Base-by-base conservation (phyloP, 2,329 filamentous ascomycete species). In the Colletotrichum incanum region DNA sequence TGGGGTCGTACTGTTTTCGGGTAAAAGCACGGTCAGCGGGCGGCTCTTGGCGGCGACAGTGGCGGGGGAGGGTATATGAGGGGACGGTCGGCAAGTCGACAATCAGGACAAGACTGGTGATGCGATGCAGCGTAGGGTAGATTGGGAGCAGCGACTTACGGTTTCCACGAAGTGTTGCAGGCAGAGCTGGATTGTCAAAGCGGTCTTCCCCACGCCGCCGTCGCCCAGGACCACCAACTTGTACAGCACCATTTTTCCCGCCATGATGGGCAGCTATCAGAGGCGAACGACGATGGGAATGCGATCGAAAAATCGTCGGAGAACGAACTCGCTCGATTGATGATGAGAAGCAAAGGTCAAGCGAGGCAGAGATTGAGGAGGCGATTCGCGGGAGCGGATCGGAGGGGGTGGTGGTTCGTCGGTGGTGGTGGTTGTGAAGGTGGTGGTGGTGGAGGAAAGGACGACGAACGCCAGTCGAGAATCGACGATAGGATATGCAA, bases 161-260 rank as follows among this genome's bases (percentile, higher is more conserved):
- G 95, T 98, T 86, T 98, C 96, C 79, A 98, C 95, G 82, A 99
- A 99, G 84, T 99, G 96, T 84, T 98, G 97, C 80, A 98, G 86
- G 83, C 96, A 98, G 78, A 99, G 89, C 91, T 99, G 95, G 81
- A 98, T 98, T 71, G 95, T 98, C 81, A 98, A 87, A 79, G 95
- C 95, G 63, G 95, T 98, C 85, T 98, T 98, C 78, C 95, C 95
- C 74, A 98, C 95, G 84, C 95, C 95, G 85, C 95, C 95, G 82
- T 98, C 95, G 78, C 95, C 95, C 75, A 98, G 87, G 85, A 98
- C 95, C 90, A 98, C 95, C 89, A 98, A 86, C 86, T 97, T 97
- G 88, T 98, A 97, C 82, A 97, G 86, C 81, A 95, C 95, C 94
- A 97, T 97, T 88, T 96, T 95, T 80, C 93, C 93, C 85, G 94